These are phyloP conservation scores for Colletotrichum cordylinicola DNA, from an alignment of 2,329 filamentous ascomycete species.

Conservation along the genomic window DNA sequence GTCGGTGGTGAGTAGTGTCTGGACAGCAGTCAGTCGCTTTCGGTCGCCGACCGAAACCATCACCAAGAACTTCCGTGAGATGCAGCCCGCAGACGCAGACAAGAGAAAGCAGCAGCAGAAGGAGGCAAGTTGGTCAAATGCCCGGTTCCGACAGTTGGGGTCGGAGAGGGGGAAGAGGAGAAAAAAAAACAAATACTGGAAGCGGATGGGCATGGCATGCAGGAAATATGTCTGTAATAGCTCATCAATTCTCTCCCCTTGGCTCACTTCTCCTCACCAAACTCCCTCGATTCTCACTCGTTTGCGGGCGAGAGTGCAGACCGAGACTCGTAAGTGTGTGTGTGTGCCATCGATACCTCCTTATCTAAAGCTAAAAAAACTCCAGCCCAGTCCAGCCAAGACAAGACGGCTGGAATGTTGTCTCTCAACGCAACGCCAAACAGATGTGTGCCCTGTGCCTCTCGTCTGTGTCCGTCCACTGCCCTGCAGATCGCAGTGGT, in stretches of 20 bases:
- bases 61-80: not conserved
- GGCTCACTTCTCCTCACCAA: not conserved
- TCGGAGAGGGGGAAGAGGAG: not conserved
- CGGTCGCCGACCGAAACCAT: slow-evolving; percentile 21
- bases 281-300: not conserved
- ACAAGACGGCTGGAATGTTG: slow-evolving; percentile 20
- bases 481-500: slow-evolving; percentile 1
- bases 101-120: not conserved
- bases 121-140: not conserved
- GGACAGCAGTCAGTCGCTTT: slow-evolving; percentile 5
- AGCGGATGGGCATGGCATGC: not conserved
- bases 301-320: not conserved
- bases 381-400: slow-evolving; percentile 3
- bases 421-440: slow-evolving; percentile 23
- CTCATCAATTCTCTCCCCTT: slow-evolving; percentile 3
- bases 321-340: not conserved
- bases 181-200: not conserved
- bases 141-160: not conserved
- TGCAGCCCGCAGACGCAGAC: not conserved
- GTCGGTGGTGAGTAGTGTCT: not conserved
- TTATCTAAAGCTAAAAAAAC: slow-evolving; percentile 2
- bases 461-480: not conserved
- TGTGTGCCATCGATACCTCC: not conserved
- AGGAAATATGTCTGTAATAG: not conserved
- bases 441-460: not conserved